Base-by-base conservation (phyloP, 176 grass and related monocot genomes). In the Triticum dicoccoides region DNA sequence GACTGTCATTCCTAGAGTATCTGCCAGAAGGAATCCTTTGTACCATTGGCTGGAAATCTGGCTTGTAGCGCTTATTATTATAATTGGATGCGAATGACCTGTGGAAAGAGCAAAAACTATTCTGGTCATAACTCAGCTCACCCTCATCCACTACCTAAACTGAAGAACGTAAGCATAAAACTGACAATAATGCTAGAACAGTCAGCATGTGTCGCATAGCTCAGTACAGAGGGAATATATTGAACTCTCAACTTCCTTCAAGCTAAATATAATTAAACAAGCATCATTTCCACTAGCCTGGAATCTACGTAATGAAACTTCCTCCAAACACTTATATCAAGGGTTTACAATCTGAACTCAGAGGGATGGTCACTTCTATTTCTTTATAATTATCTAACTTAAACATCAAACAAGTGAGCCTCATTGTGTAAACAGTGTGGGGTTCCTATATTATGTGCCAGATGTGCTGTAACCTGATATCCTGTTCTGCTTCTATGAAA, bases 21-120 rank as follows among this genome's bases (percentile, higher is more conserved):
- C 90, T 79, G 49, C 83, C 73, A 39, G 86, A 82, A 61, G 79
- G 83, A 80, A 92, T 52, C 30, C 86, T 92, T 71, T 89, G 83
- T 30, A 83, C 33, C 23, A 23, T 9, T 21, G 38, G 79, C 18
- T 80, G 39, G 80, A 83, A 92, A 83, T 92, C 86, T 84, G 83
- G 59, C 66, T 83, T 92, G 42, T 83, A 89, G 27, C 83, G 83
- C 37, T 92, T 91, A 39, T 63, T 91, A 49, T 52, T 89, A 49
- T 65, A 78, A 74, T 77, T 89, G 34, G 83, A 39, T 38, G 34
- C 41, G 9, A 82, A 81, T 82, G 83, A 82, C 78, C 90, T 89
- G 87, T 45, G 64, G 12, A 89, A 87, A 69, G 25, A 78, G 44
- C 15, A 59, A 52, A 69, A 42, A 56, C 17, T 56, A 21, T 33